Evolutionary conservation across 176 grass and related monocot genomes (phyloP), one percentile per base, ranked within the genome.

Genomic region (Aegilops speltoides): DNA sequence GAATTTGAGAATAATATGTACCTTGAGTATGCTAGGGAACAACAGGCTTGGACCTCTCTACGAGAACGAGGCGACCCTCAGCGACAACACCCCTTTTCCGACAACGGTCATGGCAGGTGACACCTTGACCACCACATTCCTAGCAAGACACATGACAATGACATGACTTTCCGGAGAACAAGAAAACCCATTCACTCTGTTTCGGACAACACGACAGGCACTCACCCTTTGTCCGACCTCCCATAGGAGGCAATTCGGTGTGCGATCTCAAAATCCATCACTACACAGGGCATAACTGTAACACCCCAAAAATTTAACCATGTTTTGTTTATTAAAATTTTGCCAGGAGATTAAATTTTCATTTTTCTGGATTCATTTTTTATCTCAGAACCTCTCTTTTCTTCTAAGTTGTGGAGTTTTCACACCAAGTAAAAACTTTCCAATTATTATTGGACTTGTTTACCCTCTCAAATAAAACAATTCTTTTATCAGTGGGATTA

Each of bases 201-300:
- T 32, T 33, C 7, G 8, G 15, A 28, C 63, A 65, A 65, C 62
- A 4, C 24, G 25, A 3, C 5, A 52, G 1, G 48, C 48, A 15
- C 63, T 29, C 26, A 66, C 64, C 6, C 13, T 66, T 6, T 16
- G 48, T 17, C 48, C 26, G 1, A 31, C 1, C 26, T 12, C 64
- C 14, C 3, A 25, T 88, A 88, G 23, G 61, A 45, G 7, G 2
- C 4, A 6, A 84, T 88, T 25, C 81, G 26, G 0, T 7, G 19
- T 11, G 37, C 73, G 1, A 79, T 63, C 52, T 88, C 80, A 1
- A 72, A 64, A 76, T 84, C 81, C 22, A 88, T 48, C 0, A 88
- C 7, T 25, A 79, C 81, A 24, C 80, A 88, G 13, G 64, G 20
- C 25, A 79, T 45, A n/a, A n/a, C n/a, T n/a, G n/a, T n/a, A n/a